Conservation (phyloP, 2,329 filamentous ascomycete genomes). For the Apiospora sp. region DNA sequence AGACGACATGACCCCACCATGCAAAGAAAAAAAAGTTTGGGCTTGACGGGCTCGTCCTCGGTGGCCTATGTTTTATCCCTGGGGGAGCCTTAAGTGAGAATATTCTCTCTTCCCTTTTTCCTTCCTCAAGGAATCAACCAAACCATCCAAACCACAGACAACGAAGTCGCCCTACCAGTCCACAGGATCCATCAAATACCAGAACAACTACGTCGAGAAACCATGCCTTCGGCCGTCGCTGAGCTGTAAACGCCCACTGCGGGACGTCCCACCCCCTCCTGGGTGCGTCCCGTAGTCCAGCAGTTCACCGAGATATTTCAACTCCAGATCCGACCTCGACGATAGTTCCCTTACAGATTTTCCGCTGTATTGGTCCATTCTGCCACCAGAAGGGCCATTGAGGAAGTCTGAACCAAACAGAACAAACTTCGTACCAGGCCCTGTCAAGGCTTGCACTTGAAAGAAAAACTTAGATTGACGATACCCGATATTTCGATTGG, state of each 20-base stretch:
- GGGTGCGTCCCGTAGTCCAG: constrained; percentile 79
- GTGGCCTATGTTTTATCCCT: constrained; percentile 37
- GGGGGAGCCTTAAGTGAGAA: constrained; percentile 25
- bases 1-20: constrained; percentile 36
- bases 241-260: constrained; percentile 93
- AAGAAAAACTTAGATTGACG: constrained; percentile 6
- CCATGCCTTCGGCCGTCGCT: constrained; percentile 80
- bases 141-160: constrained; percentile 58
- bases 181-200: constrained; percentile 44
- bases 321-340: constrained; percentile 68
- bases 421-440: constrained; percentile 36
- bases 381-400: constrained; percentile 31
- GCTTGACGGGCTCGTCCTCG: constrained; percentile 26
- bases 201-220: constrained; percentile 73
- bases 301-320: constrained; percentile 80
- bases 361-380: constrained; percentile 51
- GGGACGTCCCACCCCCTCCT: constrained; percentile 63
- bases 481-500: constrained; percentile 8
- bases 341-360: constrained; percentile 68
- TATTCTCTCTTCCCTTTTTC: constrained; percentile 31
- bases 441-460: constrained; percentile 30
- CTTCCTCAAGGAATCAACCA: constrained; percentile 44
- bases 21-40: constrained; percentile 36
- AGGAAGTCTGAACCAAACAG: constrained; percentile 45
- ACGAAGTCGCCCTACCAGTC: constrained; percentile 67